phyloP scores from a whole-genome alignment of 2,329 filamentous ascomycete species.

The Pseudonectria buxi region DNA sequence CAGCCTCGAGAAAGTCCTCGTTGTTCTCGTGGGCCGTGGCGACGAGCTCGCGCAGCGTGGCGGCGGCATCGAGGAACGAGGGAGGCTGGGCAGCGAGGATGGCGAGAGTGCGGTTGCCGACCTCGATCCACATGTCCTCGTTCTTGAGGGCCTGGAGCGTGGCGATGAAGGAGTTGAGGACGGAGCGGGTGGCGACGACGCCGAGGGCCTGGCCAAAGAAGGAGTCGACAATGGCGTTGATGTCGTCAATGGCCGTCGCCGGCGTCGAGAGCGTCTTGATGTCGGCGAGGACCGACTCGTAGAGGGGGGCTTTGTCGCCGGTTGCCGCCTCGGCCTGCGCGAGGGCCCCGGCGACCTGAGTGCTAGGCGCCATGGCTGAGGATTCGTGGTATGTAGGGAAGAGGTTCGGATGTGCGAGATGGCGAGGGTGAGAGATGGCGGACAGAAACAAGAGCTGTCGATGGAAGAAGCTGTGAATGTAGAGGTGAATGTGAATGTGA shows the following conservation, averaged over 20 bases:
- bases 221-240: slow-evolving; percentile 60
- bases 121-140: slow-evolving; percentile 63
- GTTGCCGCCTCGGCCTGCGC: slow-evolving; percentile 30
- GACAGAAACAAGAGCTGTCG: not conserved
- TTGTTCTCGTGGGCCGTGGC: slow-evolving; percentile 76
- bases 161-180: slow-evolving; percentile 61
- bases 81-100: slow-evolving; percentile 55
- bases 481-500: not conserved
- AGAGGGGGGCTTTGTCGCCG: slow-evolving; percentile 38
- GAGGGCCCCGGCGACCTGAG: slow-evolving; percentile 38
- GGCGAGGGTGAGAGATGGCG: not conserved
- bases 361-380: slow-evolving; percentile 30
- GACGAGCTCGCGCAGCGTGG: slow-evolving; percentile 69
- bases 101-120: slow-evolving; percentile 66
- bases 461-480: not conserved
- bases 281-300: slow-evolving; percentile 39
- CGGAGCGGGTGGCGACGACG: slow-evolving; percentile 66
- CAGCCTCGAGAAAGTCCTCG: slow-evolving; percentile 75
- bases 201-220: slow-evolving; percentile 64
- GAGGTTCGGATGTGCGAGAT: slow-evolving; percentile 3
- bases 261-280: slow-evolving; percentile 36
- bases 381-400: not conserved
- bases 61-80: slow-evolving; percentile 78
- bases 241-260: slow-evolving; percentile 41
- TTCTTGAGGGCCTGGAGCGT: slow-evolving; percentile 55